These are phyloP conservation scores for Pythium phragmitis DNA, from an alignment of 352 stramenopile species.

Conservation along the genomic window DNA sequence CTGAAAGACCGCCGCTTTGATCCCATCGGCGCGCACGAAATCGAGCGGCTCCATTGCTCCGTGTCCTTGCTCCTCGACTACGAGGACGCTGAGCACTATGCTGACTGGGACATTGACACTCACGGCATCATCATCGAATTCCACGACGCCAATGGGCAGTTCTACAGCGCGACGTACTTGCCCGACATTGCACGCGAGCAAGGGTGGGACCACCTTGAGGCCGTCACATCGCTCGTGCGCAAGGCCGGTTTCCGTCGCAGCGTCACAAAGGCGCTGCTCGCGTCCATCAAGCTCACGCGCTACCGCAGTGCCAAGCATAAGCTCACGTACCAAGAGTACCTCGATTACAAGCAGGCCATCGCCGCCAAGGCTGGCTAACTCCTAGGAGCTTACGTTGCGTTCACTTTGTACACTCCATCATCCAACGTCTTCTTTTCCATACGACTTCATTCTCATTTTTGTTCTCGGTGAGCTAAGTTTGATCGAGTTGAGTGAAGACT, in stretches of 20 bases:
- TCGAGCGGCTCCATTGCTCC: constrained; percentile 66
- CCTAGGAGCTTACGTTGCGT: not conserved
- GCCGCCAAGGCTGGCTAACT: constrained; percentile 7
- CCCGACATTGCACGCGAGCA: constrained; percentile 77
- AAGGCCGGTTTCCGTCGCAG: constrained; percentile 72
- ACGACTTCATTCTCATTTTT: not conserved
- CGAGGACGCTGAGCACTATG: constrained; percentile 66
- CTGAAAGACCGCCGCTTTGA: constrained; percentile 77
- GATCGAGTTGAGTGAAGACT: not conserved
- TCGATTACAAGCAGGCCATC: constrained; percentile 48
- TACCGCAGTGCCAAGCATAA: constrained; percentile 85
- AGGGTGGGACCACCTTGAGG: constrained; percentile 67
- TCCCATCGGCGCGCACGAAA: constrained; percentile 64
- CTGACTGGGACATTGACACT: constrained; percentile 81
- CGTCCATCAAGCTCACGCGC: constrained; percentile 67
- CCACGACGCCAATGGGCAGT: constrained; percentile 40
- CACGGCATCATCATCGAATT: constrained; percentile 86
- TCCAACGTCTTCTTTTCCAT: not conserved
- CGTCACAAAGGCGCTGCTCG: constrained; percentile 56
- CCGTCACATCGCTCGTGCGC: constrained; percentile 73
- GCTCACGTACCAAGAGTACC: constrained; percentile 79
- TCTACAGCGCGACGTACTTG: constrained; percentile 78
- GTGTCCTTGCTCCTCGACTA: constrained; percentile 85
- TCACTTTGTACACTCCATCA: not conserved
- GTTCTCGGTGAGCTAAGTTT: constrained; percentile 1